Conservation (phyloP, 257 asterid genomes). For the Gentiana dahurica region DNA sequence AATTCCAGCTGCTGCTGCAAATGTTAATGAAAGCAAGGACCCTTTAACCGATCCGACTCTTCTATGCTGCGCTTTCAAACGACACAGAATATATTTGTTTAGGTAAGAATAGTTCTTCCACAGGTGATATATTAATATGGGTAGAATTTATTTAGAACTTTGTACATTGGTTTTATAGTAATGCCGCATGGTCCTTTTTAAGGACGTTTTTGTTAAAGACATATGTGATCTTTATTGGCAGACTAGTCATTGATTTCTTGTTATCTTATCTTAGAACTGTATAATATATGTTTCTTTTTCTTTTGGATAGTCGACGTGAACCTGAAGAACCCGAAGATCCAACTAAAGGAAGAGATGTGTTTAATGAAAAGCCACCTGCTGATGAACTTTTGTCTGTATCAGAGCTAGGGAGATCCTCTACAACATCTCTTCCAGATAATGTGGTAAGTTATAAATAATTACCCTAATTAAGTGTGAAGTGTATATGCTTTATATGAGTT, state of each 20-base stretch:
- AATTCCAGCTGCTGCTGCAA: constrained; percentile 82
- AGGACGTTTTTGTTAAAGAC: neutral
- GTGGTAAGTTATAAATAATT: constrained; percentile 40
- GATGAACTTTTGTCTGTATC: constrained; percentile 93
- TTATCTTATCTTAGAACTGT: neutral
- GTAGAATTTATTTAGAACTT: too few species aligned
- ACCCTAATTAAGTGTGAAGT: too few species aligned
- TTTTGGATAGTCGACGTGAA: constrained; percentile 65
- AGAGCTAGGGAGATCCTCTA: constrained; percentile 77
- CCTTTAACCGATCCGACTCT: constrained; percentile 91
- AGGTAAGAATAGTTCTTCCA: constrained; percentile 32
- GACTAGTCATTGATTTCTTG: too few species aligned
- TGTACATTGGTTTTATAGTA: neutral
- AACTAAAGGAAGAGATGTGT: constrained; percentile 93
- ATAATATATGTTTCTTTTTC: constrained; percentile 4
- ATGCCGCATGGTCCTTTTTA: neutral
- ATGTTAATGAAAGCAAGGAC: constrained; percentile 88
- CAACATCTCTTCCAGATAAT: constrained; percentile 92
- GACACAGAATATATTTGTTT: constrained; percentile 88
- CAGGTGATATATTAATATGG: too few species aligned
- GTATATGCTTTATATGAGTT: too few species aligned
- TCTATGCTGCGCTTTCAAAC: constrained; percentile 97
- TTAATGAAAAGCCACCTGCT: constrained; percentile 94
- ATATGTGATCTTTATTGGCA: neutral
- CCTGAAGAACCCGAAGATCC: constrained; percentile 99